These are phyloP conservation scores for Camellia sinensis DNA, from an alignment of 148 eudicot species.

Conservation along the genomic window DNA sequence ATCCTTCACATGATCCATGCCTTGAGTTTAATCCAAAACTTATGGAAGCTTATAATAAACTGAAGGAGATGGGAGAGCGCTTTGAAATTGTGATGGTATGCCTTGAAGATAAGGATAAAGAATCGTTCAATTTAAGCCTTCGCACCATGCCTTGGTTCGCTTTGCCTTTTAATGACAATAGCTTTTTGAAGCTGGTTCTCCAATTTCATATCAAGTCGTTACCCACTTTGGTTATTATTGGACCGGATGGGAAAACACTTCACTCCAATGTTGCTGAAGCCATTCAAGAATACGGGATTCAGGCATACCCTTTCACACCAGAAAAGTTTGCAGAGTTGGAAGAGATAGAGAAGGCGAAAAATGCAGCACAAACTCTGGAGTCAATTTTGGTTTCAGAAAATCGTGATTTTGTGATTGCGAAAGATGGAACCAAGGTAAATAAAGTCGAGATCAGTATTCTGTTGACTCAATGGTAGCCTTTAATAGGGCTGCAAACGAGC, in stretches of 20 bases:
- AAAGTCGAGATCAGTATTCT: no score
- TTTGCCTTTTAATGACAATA: slow-evolving; percentile 54
- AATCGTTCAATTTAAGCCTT: slow-evolving; percentile 32
- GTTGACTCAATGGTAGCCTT: no score
- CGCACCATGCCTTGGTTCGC: slow-evolving; percentile 45
- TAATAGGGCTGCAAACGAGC: no score
- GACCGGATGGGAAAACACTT: slow-evolving; percentile 64
- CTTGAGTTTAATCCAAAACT: slow-evolving; percentile 38
- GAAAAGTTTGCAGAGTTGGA: slow-evolving; percentile 56
- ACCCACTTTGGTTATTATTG: slow-evolving; percentile 54
- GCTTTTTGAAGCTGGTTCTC: slow-evolving; percentile 40
- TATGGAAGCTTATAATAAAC: slow-evolving; percentile 34
- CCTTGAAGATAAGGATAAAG: slow-evolving; percentile 52
- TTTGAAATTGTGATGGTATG: slow-evolving; percentile 61
- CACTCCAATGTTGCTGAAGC: slow-evolving; percentile 50
- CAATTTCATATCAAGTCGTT: slow-evolving; percentile 49
- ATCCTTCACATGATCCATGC: slow-evolving; percentile 28
- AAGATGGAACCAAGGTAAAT: no score
- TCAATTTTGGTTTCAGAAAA: no score
- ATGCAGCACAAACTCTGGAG: no score
- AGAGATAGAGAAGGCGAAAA: slow-evolving; percentile 38
- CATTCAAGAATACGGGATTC: slow-evolving; percentile 46
- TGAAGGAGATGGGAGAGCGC: slow-evolving; percentile 44
- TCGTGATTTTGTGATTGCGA: no score
- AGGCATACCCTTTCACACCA: slow-evolving; percentile 65